Evolutionary conservation across 164 flowering plant genomes (phyloP), one percentile per base, ranked within the genome.

Genomic region (Amborella trichopoda): DNA sequence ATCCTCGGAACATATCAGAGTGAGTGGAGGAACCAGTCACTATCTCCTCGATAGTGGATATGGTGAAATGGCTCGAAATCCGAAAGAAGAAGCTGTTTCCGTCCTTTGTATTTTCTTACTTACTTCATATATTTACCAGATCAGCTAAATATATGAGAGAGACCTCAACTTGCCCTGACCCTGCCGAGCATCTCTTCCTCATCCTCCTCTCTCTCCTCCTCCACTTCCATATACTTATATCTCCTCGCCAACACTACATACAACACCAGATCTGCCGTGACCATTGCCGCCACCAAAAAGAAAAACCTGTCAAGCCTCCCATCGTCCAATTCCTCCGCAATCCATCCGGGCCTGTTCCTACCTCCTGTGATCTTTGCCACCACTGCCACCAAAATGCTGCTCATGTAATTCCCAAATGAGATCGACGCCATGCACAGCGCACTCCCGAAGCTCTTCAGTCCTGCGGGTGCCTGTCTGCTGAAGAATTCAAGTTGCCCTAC

Each of bases 381-480:
- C 63, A 81, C 64, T 30, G 54, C 53, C 3, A 90, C 91, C 17
- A 90, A 54, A 62, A 86, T 0, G 52, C 89, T 77, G 19, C 98
- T 90, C 2, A 68, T 77, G 51, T 68, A 90, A 38, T 90, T 90
- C 2, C 98, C 98, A 0, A 90, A 56, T 0, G 98, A 83, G 4
- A 90, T 90, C 0, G 98, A 90, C 5, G 89, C 80, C 98, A 90
- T 90, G 62, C 95, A 86, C 10, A 90, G 75, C 0, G 95, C 70
- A 46, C 98, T 86, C 5, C 95, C 98, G 6, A 86, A 72, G 69
- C 91, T 83, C 61, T 83, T 90, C 0, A 90, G 68, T 41, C 95
- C 98, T 40, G 85, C 95, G 0, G 98, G 95, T 0, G 98, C 86
- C 44, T 90, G 87, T 2, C 76, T 76, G 25, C 79, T 81, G 58